Conservation (phyloP, 2,329 filamentous ascomycete genomes). For the Westerdykella ornata region DNA sequence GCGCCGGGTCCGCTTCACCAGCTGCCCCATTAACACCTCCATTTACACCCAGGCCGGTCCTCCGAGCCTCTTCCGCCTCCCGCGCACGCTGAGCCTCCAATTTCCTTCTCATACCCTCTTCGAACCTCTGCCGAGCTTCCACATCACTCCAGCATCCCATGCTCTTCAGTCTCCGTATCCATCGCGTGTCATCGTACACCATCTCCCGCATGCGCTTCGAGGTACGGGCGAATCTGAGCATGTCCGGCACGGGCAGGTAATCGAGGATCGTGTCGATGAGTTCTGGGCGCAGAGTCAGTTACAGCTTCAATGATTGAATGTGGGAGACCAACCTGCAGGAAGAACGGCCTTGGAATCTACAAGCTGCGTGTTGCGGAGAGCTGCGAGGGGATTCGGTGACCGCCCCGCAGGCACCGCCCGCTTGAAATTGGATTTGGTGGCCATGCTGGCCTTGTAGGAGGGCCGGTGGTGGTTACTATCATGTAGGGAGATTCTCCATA, state of each 20-base stretch:
- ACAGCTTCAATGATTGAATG: not conserved
- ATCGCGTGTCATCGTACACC: slow-evolving; percentile 96
- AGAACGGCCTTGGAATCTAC: slow-evolving; percentile 69
- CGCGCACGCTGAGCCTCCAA: slow-evolving; percentile 51
- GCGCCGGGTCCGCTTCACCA: slow-evolving; percentile 26
- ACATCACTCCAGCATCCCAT: slow-evolving; percentile 91
- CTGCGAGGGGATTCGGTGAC: slow-evolving; percentile 56
- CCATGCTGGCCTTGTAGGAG: slow-evolving; percentile 12
- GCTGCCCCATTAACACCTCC: slow-evolving; percentile 34
- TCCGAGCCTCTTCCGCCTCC: slow-evolving; percentile 37
- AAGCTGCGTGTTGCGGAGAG: slow-evolving; percentile 74
- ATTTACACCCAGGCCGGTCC: slow-evolving; percentile 28
- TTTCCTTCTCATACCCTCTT: slow-evolving; percentile 55
- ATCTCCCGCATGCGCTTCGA: slow-evolving; percentile 89
- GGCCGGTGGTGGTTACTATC: not conserved
- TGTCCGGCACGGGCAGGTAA: slow-evolving; percentile 76
- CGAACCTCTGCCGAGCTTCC: slow-evolving; percentile 74
- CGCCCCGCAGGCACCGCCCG: slow-evolving; percentile 33
- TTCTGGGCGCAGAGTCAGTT: slow-evolving; percentile 51
- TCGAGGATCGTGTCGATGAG: slow-evolving; percentile 84
- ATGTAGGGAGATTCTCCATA: no score
- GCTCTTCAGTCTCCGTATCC: slow-evolving; percentile 76
- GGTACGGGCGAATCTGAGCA: slow-evolving; percentile 75
- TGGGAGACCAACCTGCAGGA: slow-evolving; percentile 61
- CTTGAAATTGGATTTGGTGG: slow-evolving; percentile 46